Evolutionary conservation across 176 grass and related monocot species (phyloP).

Genomic region (Eleusine coracana): DNA sequence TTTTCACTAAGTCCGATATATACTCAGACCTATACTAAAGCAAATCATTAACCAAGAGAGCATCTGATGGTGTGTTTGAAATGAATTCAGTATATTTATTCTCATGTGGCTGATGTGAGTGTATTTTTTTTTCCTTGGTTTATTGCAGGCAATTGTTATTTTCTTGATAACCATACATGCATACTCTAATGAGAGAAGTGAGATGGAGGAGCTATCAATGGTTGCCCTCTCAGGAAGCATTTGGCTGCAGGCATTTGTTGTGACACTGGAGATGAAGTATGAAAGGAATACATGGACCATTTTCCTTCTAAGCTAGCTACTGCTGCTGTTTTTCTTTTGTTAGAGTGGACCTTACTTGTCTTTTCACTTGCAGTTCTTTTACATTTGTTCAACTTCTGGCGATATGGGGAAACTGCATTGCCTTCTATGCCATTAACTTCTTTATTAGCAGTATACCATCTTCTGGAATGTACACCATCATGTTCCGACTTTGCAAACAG

Average conservation of each 20-base stretch:
- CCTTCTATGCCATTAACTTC: constrained; percentile 69
- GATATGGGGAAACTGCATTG: constrained; percentile 88
- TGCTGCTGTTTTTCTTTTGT: background rate
- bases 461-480: constrained; percentile 86
- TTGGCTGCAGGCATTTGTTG: constrained; percentile 71
- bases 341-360: background rate
- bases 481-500: constrained; percentile 81
- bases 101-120: background rate
- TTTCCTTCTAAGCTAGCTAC: constrained; percentile 12
- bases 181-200: background rate
- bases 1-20: background rate
- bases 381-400: constrained; percentile 46
- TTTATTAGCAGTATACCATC: background rate
- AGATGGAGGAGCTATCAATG: background rate
- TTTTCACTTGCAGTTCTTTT: constrained; percentile 60
- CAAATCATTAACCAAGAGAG: background rate
- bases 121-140: background rate
- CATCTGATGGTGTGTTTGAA: background rate
- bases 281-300: constrained; percentile 11
- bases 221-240: constrained; percentile 24
- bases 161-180: constrained; percentile 1
- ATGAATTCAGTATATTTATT: background rate
- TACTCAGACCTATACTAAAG: background rate
- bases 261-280: background rate
- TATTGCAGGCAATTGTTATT: background rate